Evolutionary conservation across 148 eudicot genomes (phyloP), one percentile per base, ranked within the genome.

Genomic region (Fagopyrum esculentum): DNA sequence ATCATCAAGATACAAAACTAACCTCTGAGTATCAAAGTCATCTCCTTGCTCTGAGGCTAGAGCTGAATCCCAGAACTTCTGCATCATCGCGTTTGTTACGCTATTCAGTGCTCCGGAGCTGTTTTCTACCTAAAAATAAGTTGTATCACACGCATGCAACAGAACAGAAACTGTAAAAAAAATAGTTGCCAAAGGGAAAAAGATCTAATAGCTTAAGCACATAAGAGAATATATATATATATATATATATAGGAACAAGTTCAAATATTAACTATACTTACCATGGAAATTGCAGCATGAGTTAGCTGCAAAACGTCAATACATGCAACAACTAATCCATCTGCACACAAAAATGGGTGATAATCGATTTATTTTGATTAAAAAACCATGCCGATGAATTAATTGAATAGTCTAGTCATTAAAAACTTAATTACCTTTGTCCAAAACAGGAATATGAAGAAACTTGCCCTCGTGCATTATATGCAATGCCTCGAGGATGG

Each of bases 61-160:
- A 69, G 98, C 98, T 75, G 97, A 94, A 83, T 94, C 98, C 98
- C 98, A 94, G 77, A 94, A 94, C 80, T 89, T 94, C 81, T 94
- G 98, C 98, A 94, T 92, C 87, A 90, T 83, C 54, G 93, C 83
- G 78, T 83, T 92, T 78, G 98, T 88, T 81, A 87, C 85, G 75
- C 89, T 97, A 83, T 86, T 89, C 78, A 81, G 87, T 64, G 90
- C 77, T 74, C 92, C 97, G 57, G 97, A 89, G 88, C 93, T 81
- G 78, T 78, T 87, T 74, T 94, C 98, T 73, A 81, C 98, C 98
- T 94, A 68, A 50, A 75, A 73, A 78, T 2, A 76, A 64, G 22
- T 45, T 48, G 74, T 15, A 80, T 71, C 69, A 76, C 30, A 17
- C n/a, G 26, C 47, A 5, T 74, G 9, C 55, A 71, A 70, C 52